Evolutionary conservation across 2,329 filamentous ascomycete species (phyloP), one percentile per base, ranked within the genome.

Genomic region (Pseudocercospora ulei): DNA sequence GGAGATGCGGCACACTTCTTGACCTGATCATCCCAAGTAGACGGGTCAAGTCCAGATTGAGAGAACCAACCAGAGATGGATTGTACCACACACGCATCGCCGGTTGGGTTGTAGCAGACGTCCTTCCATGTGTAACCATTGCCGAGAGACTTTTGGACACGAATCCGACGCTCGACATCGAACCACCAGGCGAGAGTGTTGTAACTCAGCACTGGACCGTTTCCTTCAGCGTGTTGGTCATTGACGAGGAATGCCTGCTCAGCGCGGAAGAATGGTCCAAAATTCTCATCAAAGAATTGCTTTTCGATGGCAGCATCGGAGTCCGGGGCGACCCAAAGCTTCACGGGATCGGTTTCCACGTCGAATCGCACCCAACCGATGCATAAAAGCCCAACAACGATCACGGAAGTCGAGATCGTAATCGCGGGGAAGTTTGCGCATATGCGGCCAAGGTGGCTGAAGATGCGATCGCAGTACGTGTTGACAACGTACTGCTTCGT

Each of bases 211-310:
- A 96, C 85, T 0, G 85, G 82, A 0, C 81, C 78, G 2, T 77
- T 71, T 0, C 74, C 75, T 2, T 69, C 68, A 2, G 70, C 54
- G 0, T 71, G 60, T 0, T 78, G 86, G 51, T 95, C 87, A 48
- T 96, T 98, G 46, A 96, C 85, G 8, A 98, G 62, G 60, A 98
- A 98, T 0, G 79, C 76, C 63, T 98, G 90, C 60, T 98, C 83
- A 0, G 87, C 82, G 25, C 90, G 82, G 63, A 90, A 98, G 57
- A 98, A 98, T 0, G 88, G 86, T 0, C 90, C 92, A 58, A 98
- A 98, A 52, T 85, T 86, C 22, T 74, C 61, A 58, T 98, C 92
- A 49, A 96, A 98, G 58, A 92, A 98, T 1, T 73, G 73, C 65
- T 98, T 98, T 59, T 98, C 88, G 57, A 85, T 74, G 0, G 90